Evolutionary conservation across 129 eudicot genomes (phyloP).

Genomic region (Chrysanthemum seticuspe): DNA sequence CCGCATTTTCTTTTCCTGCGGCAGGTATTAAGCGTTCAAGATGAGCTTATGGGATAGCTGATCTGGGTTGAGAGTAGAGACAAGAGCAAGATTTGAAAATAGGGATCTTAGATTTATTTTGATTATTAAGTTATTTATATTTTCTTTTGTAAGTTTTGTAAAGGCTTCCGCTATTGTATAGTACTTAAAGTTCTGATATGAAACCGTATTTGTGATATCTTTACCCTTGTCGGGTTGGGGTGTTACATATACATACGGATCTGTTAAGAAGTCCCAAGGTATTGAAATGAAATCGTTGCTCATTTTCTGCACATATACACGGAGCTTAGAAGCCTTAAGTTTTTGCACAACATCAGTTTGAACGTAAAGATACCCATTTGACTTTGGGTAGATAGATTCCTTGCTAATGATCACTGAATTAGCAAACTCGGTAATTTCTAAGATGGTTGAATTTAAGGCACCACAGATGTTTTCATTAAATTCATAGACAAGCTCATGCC

Average conservation of each 20-base stretch:
- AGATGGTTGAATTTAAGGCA: constrained; percentile 54
- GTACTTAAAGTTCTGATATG: too few species aligned
- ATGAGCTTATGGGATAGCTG: too few species aligned
- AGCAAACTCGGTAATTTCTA: constrained; percentile 53
- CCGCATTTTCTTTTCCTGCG: too few species aligned
- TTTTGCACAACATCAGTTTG: constrained; percentile 45
- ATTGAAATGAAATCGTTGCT: constrained; percentile 62
- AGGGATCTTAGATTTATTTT: too few species aligned
- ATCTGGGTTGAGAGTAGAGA: too few species aligned
- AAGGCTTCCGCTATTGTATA: too few species aligned
- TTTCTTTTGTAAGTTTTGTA: too few species aligned
- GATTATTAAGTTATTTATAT: too few species aligned
- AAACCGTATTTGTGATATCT: too few species aligned
- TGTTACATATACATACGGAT: constrained; percentile 50
- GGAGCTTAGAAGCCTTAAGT: constrained; percentile 50
- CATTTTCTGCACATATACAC: constrained; percentile 56
- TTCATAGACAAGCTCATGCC: constrained; percentile 54
- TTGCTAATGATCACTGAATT: constrained; percentile 52
- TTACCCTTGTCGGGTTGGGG: too few species aligned
- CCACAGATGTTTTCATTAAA: constrained; percentile 56
- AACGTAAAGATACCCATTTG: constrained; percentile 36
- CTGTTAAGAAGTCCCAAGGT: constrained; percentile 76
- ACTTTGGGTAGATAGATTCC: constrained; percentile 42
- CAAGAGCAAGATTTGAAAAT: too few species aligned
- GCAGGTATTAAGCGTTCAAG: too few species aligned